Percentiles rank a stretch among this genome's conserved stretches.
Evolutionary conservation across 352 stramenopile genomes (phyloP).

Genomic region (Globisporangium ultimum): DNA sequence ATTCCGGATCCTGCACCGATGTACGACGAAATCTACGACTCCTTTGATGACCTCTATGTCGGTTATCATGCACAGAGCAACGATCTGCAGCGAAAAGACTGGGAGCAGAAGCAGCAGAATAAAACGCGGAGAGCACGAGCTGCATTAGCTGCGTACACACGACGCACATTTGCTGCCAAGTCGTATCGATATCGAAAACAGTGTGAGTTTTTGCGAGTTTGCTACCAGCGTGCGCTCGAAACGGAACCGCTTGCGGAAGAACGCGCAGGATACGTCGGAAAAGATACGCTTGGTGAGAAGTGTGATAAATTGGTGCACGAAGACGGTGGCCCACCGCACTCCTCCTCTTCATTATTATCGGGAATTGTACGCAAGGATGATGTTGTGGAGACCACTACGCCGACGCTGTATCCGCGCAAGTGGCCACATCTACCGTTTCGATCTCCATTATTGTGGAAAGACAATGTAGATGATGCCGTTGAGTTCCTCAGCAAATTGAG

Average conservation of each 20-base stretch:
- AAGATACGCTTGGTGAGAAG: background rate
- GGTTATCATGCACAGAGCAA: conserved; percentile 10
- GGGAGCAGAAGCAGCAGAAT: conserved; percentile 14
- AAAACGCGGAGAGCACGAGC: conserved; percentile 19
- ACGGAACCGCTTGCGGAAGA: conserved; percentile 18
- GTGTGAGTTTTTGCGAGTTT: conserved; percentile 63
- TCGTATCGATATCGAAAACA: conserved; percentile 55
- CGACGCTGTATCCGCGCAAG: conserved; percentile 47
- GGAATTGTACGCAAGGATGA: conserved; percentile 27
- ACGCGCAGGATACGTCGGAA: background rate
- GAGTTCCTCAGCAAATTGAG: conserved; percentile 47
- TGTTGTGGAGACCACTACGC: conserved; percentile 38
- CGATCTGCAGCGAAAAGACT: conserved; percentile 4
- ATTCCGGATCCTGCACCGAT: conserved; percentile 13
- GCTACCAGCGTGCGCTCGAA: conserved; percentile 51
- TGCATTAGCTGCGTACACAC: conserved; percentile 32
- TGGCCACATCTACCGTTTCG: conserved; percentile 69
- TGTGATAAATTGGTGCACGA: background rate
- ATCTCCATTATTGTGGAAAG: conserved; percentile 46
- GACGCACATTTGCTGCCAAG: conserved; percentile 37
- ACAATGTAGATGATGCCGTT: conserved; percentile 30
- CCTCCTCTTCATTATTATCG: background rate
- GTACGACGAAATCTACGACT: conserved; percentile 55
- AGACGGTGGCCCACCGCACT: conserved; percentile 2
- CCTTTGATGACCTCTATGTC: conserved; percentile 57